These are phyloP conservation scores for Hanseniaspora clermontiae DNA, from an alignment of 805 yeast genomes.

Conservation along the genomic window DNA sequence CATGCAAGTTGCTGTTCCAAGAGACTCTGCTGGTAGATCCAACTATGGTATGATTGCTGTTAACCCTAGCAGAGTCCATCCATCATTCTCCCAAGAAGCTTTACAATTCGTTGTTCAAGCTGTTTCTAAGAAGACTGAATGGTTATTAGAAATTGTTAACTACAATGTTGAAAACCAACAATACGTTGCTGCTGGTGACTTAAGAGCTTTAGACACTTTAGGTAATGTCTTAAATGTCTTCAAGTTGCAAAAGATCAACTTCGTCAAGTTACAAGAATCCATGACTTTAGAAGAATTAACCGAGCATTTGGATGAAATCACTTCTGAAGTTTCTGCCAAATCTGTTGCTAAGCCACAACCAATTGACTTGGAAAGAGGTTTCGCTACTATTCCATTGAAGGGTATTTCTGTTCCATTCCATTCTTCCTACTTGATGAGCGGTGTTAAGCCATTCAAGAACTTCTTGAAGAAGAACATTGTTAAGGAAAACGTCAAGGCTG, in stretches of 20 bases:
- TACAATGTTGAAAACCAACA: slow-evolving; percentile 97
- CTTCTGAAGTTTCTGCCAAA: slow-evolving; percentile 70
- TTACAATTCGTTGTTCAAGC: slow-evolving; percentile 87
- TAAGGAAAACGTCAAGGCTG: slow-evolving; percentile 87
- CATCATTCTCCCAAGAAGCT: slow-evolving; percentile 86
- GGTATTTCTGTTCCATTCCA: slow-evolving; percentile 99
- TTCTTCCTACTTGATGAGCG: slow-evolving; percentile 93
- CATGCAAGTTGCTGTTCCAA: slow-evolving; percentile 99
- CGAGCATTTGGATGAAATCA: slow-evolving; percentile 77
- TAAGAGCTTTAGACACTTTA: slow-evolving; percentile 85
- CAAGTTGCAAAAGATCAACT: slow-evolving; percentile 88
- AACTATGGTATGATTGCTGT: slow-evolving; percentile 99
- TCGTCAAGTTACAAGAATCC: slow-evolving; percentile 70
- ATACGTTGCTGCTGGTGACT: slow-evolving; percentile 97
- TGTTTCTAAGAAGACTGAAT: slow-evolving; percentile 67
- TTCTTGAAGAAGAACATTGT: slow-evolving; percentile 93
- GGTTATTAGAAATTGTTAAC: slow-evolving; percentile 97
- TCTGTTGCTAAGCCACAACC: slow-evolving; percentile 88
- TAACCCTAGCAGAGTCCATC: slow-evolving; percentile 84
- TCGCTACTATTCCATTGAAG: slow-evolving; percentile 93
- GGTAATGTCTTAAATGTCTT: slow-evolving; percentile 86
- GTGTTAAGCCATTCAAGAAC: slow-evolving; percentile 98
- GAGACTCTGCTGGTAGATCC: slow-evolving; percentile 89
- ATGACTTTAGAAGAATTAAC: slow-evolving; percentile 79
- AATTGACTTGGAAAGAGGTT: slow-evolving; percentile 92